Base-by-base conservation (phyloP, 305 asterid genomes). In the Rubia tinctorum region DNA sequence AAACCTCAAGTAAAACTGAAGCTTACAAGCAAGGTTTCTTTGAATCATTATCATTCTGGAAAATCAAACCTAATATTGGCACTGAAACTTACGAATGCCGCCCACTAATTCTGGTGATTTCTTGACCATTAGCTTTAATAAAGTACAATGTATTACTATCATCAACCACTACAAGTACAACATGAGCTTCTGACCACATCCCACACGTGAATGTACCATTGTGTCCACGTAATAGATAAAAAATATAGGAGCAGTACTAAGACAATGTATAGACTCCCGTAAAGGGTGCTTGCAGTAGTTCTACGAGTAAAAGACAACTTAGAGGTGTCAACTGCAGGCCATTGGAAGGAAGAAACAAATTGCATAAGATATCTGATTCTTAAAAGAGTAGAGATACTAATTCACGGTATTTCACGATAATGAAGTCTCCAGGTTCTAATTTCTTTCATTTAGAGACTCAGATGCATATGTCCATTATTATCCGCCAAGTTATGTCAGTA, bases 141-240 rank as follows among this genome's bases (percentile, higher is more conserved):
- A 95, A 80, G 78, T 90, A 89, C 63, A 95, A 74, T 55, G 87
- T 87, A 83, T 84, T 86, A 72, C 83, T 76, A 77, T 87, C 90
- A 82, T 92, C 99, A 84, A 86, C 90, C 81, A 92, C 92, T 71
- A 93, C 99, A 78, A 95, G 93, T 79, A 92, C 81, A 72, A 85
- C 97, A 82, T 95, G 97, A 83, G 85, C 83, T 80, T 92, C 99
- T 62, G 98, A 92, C 99, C 99, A 95, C 79, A 89, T 82, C 66
- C 99, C 99, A 80, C 82, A 86, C 25, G 83, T 82, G 81, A 92
- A 86, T 68, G 82, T 67, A 78, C 80, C 77, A 71, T 71, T 72
- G 83, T 27, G 78, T 69, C 84, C 86, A 82, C 99, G 98, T 95
- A 84, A 75, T 72, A 68, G 74, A 82, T 73, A 77, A 80, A 76